phyloP scores from a whole-genome alignment of 129 eudicot species.

The sunflower (Helianthus annuus) region DNA sequence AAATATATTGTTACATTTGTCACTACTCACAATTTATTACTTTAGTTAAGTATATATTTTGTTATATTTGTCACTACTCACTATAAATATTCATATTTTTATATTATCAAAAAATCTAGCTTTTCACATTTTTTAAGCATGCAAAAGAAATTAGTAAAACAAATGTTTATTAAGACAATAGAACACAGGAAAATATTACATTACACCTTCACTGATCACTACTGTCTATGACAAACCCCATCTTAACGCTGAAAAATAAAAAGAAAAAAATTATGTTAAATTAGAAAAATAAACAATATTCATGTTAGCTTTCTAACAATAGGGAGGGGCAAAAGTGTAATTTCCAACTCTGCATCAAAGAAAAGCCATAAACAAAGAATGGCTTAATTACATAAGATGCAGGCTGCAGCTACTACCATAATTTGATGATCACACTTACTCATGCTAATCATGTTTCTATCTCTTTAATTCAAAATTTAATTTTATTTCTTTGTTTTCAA shows the following conservation, averaged over 20 bases:
- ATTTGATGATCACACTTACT: conserved; percentile 6
- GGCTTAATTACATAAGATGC: conserved; percentile 40
- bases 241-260: conserved; percentile 26
- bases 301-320: conserved; percentile 43
- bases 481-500: conserved; percentile 63
- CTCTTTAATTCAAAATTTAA: conserved; percentile 28
- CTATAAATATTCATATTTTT: background rate
- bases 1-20: too few relatives aligned
- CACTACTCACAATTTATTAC: too few relatives aligned
- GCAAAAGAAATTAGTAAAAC: background rate
- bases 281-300: conserved; percentile 24
- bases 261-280: conserved; percentile 36
- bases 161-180: conserved; percentile 27
- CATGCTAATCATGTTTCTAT: conserved; percentile 22
- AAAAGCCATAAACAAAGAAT: conserved; percentile 32
- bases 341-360: conserved; percentile 41
- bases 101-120: background rate
- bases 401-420: conserved; percentile 32
- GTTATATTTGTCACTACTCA: too few relatives aligned
- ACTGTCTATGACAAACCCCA: conserved; percentile 37
- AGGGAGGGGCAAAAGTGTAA: conserved; percentile 26
- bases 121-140: background rate
- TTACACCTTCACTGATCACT: conserved; percentile 36
- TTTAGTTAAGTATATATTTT: too few relatives aligned
- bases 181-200: conserved; percentile 35